Conservation (phyloP, 148 eudicot species). For the Nepenthes gracilis region DNA sequence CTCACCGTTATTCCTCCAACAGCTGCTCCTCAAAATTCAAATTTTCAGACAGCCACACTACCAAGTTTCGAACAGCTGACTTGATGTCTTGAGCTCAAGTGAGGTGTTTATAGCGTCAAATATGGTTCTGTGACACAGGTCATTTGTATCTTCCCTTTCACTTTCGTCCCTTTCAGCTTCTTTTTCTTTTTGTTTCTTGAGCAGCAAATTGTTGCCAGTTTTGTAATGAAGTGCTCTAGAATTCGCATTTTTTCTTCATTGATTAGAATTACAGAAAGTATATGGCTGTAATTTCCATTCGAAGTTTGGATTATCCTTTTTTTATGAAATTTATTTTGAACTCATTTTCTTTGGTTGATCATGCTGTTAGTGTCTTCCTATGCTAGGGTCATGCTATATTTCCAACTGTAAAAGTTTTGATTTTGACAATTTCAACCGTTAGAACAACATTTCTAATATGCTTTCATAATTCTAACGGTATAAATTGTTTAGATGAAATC, state of each 20-base stretch:
- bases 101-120: background rate
- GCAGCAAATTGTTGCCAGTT: conserved; percentile 11
- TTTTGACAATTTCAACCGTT: too few relatives aligned
- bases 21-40: conserved; percentile 22
- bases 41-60: conserved; percentile 13
- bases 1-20: conserved; percentile 15
- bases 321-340: too few relatives aligned
- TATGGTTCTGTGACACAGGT: conserved; percentile 13
- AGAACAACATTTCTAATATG: too few relatives aligned
- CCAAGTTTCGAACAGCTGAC: conserved; percentile 29
- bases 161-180: conserved; percentile 4
- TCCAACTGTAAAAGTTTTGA: too few relatives aligned
- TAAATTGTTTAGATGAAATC: too few relatives aligned
- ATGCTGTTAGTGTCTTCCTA: too few relatives aligned
- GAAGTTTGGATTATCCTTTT: too few relatives aligned
- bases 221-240: conserved; percentile 15
- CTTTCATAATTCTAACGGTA: too few relatives aligned
- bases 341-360: too few relatives aligned
- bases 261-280: too few relatives aligned
- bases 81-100: conserved; percentile 3
- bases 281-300: too few relatives aligned
- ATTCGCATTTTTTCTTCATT: background rate
- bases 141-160: conserved; percentile 6
- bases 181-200: conserved; percentile 11
- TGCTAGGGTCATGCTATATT: too few relatives aligned